Percentiles rank a stretch among this genome's conserved stretches.
These are phyloP conservation scores for Xylariaceae sp. DNA, from an alignment of 2,329 filamentous ascomycete species.

Conservation along the genomic window DNA sequence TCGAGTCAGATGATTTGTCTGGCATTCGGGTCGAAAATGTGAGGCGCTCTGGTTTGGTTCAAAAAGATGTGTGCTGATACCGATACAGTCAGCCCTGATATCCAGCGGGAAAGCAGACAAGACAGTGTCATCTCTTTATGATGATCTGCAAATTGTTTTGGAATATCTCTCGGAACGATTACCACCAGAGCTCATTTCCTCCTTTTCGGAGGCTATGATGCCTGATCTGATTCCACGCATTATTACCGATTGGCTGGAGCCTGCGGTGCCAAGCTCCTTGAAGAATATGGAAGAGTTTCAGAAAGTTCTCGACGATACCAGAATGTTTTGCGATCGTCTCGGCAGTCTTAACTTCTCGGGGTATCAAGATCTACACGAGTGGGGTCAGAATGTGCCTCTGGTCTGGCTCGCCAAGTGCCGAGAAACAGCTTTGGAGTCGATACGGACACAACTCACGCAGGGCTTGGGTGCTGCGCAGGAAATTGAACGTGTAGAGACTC, in stretches of 20 bases:
- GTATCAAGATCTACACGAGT: constrained; percentile 62
- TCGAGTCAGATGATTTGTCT: constrained; percentile 32
- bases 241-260: constrained; percentile 68
- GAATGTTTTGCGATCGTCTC: constrained; percentile 59
- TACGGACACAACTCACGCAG: constrained; percentile 62
- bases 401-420: constrained; percentile 83
- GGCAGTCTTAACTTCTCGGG: constrained; percentile 58
- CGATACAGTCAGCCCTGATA: constrained; percentile 38
- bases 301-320: constrained; percentile 58
- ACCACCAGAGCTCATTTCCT: constrained; percentile 49
- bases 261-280: constrained; percentile 69
- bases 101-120: constrained; percentile 40
- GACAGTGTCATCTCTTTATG: constrained; percentile 47
- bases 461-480: constrained; percentile 62
- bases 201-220: constrained; percentile 66
- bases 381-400: constrained; percentile 73
- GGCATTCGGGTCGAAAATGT: constrained; percentile 41
- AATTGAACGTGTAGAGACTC: constrained; percentile 81
- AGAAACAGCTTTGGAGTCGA: constrained; percentile 69
- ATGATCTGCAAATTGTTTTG: constrained; percentile 49
- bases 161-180: constrained; percentile 48
- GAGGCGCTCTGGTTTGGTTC: constrained; percentile 18
- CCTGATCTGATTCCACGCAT: constrained; percentile 62
- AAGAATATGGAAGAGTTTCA: constrained; percentile 68
- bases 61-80: constrained; percentile 17